Evolutionary conservation across 2,329 filamentous ascomycete species (phyloP), one percentile per base, ranked within the genome.

Genomic region (Claviceps digitariae): DNA sequence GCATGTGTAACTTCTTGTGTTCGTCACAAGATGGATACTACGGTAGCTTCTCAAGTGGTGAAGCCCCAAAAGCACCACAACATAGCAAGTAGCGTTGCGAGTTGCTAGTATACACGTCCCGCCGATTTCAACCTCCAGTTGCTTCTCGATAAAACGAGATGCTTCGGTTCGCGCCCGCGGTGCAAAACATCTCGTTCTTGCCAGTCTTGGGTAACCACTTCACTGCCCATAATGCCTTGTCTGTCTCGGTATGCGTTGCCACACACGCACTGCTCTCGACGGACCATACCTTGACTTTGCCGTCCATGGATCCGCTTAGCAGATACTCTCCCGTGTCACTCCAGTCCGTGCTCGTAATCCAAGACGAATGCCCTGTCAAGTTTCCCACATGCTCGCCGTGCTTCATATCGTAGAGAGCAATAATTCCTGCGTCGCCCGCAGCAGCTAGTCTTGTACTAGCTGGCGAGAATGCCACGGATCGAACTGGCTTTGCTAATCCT

Each of bases 261-360:
- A 98, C 93, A 65, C 93, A 97, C 4, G 77, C 76, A 54, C 82
- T 79, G 36, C 83, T 80, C 62, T 95, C 90, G 55, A 96, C 80
- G 31, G 88, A 91, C 93, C 93, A 98, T 31, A 97, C 87, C 69
- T 95, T 96, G 56, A 87, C 88, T 68, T 95, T 96, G 40, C 93
- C 91, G 64, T 97, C 90, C 67, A 94, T 89, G 1, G 86, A 83
- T 48, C 89, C 88, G 63, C 86, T 94, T 2, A 97, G 75, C 13
- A 98, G 73, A 67, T 87, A 95, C 69, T 97, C 91, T 48, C 93
- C 93, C 4, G 87, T 94, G 63, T 87, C 81, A 66, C 85, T 97
- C 89, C 91, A 98, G 66, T 95, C 89, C 45, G 97, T 74, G 34
- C 86, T 86, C 56, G 91, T 86, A 59, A 98, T 83, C 93, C 91